Evolutionary conservation across 805 yeast species (phyloP).

Genomic region (Starmerella vaccinii): DNA sequence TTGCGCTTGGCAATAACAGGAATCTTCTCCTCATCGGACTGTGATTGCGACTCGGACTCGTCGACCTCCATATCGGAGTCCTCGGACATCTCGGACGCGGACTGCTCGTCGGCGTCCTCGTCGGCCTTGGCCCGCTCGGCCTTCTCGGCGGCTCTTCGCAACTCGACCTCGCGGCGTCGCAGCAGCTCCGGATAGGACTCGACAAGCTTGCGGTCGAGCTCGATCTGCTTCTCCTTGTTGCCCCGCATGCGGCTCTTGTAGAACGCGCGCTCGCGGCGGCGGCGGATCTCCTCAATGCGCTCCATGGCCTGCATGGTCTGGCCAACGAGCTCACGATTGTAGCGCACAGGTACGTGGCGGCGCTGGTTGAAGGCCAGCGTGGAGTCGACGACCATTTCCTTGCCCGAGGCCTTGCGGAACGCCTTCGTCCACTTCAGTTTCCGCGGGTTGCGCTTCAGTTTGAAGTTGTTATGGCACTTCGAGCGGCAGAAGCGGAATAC

Average conservation of each 20-base stretch:
- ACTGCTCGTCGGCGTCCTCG: constrained; percentile 38
- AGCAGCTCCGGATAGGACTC: constrained; percentile 81
- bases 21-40: constrained; percentile 35
- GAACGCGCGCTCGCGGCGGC: constrained; percentile 94
- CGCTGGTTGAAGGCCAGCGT: constrained; percentile 93
- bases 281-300: constrained; percentile 91
- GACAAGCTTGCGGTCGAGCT: constrained; percentile 77
- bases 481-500: constrained; percentile 96
- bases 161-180: constrained; percentile 87
- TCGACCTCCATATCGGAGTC: constrained; percentile 40
- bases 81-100: constrained; percentile 35
- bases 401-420: constrained; percentile 97
- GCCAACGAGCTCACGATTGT: constrained; percentile 90
- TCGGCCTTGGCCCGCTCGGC: constrained; percentile 41
- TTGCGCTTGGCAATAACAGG: constrained; percentile 57
- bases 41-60: constrained; percentile 22
- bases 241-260: constrained; percentile 99
- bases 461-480: constrained; percentile 94
- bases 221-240: constrained; percentile 77
- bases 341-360: constrained; percentile 95
- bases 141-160: constrained; percentile 57
- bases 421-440: constrained; percentile 98
- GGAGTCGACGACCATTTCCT: constrained; percentile 94
- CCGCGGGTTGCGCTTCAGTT: constrained; percentile 97
- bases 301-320: constrained; percentile 92